These are phyloP conservation scores for Daldinia concentrica DNA, from an alignment of 495 filamentous ascomycete species.

Conservation along the genomic window DNA sequence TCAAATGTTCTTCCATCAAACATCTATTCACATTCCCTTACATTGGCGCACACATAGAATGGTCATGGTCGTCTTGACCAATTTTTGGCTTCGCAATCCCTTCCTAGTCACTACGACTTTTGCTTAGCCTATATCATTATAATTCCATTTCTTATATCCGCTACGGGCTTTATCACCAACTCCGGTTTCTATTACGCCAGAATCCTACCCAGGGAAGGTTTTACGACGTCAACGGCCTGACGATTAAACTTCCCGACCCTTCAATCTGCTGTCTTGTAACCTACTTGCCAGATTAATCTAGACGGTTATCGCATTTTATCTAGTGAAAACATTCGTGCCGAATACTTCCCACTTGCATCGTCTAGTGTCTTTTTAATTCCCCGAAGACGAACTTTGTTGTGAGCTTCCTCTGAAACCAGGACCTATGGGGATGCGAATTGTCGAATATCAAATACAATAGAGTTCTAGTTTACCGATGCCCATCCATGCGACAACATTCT, in stretches of 20 bases:
- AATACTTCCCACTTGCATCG: slow-evolving; percentile 2
- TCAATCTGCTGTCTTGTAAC: slow-evolving; percentile 15
- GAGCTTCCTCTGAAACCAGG: slow-evolving; percentile 19
- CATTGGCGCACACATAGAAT: slow-evolving; percentile 19
- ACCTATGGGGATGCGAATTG: slow-evolving; percentile 26
- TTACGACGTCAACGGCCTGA: slow-evolving; percentile 21
- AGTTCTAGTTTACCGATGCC: slow-evolving; percentile 22
- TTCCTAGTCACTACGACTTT: slow-evolving; percentile 12
- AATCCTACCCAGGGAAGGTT: slow-evolving; percentile 20
- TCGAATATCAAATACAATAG: slow-evolving; percentile 28
- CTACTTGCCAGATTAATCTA: not conserved
- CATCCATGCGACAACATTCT: slow-evolving; percentile 37
- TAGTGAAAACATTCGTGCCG: not conserved
- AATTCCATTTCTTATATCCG: slow-evolving; percentile 21
- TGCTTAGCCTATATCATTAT: slow-evolving; percentile 24
- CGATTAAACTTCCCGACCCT: slow-evolving; percentile 31
- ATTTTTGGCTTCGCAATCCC: slow-evolving; percentile 11
- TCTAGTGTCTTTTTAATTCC: slow-evolving; percentile 30
- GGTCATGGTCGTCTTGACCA: slow-evolving; percentile 22
- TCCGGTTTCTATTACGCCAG: slow-evolving; percentile 12
- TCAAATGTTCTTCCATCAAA: slow-evolving; percentile 31
- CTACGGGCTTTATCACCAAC: slow-evolving; percentile 5
- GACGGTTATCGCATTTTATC: not conserved
- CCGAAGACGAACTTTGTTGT: slow-evolving; percentile 36
- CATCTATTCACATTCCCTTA: slow-evolving; percentile 17